Conservation (phyloP, 441 rosid genomes). For the Bruguiera hainesii region DNA sequence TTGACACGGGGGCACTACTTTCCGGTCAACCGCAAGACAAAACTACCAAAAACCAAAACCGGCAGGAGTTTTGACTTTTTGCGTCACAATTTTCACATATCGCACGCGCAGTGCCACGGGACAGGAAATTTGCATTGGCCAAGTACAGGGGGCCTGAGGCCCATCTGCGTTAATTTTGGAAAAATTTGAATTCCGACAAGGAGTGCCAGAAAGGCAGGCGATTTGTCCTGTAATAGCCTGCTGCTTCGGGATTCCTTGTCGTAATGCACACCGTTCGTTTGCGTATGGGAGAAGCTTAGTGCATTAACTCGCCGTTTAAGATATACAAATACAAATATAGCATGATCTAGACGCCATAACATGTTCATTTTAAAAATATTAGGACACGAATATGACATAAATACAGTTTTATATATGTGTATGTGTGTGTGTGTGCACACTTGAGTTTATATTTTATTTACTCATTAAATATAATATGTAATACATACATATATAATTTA, state of each 20-base stretch:
- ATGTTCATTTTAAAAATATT: no score
- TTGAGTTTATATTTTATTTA: no score
- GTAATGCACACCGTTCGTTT: not conserved
- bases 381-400: no score
- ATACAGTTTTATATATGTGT: no score
- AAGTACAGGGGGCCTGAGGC: not conserved
- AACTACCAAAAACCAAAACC: slow-evolving; percentile 19
- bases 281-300: no score
- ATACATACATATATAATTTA: no score
- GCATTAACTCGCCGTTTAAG: no score
- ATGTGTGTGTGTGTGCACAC: no score
- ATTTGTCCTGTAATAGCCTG: not conserved
- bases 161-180: not conserved
- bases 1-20: slow-evolving; percentile 19
- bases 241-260: not conserved
- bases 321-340: no score
- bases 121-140: not conserved
- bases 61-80: slow-evolving; percentile 20
- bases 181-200: not conserved
- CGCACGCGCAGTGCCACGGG: not conserved
- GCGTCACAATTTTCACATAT: not conserved
- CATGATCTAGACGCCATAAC: no score
- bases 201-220: not conserved
- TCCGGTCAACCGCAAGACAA: slow-evolving; percentile 18
- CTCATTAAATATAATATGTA: no score